Base-by-base conservation (phyloP, 139 green algal genomes). In the Raphidocelis subcapitata region DNA sequence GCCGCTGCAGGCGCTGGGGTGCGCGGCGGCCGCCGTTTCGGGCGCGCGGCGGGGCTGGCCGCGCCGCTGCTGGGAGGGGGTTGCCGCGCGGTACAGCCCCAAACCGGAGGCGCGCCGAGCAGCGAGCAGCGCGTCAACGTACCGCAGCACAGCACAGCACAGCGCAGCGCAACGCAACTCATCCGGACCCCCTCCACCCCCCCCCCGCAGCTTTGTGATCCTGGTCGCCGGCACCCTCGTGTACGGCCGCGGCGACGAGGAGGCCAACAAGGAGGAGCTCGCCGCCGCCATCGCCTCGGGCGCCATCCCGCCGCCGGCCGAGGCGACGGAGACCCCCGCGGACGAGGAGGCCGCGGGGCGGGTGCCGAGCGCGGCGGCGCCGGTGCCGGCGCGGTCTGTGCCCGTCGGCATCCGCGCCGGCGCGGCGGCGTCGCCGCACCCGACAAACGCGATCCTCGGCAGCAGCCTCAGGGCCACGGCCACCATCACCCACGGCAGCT, bases 141-240 rank as follows among this genome's bases (percentile, higher is more conserved):
- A n/a, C n/a, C n/a, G n/a, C n/a, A n/a, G n/a, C n/a, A n/a, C n/a
- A n/a, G n/a, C n/a, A n/a, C n/a, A n/a, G n/a, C n/a, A n/a, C n/a
- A n/a, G n/a, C n/a, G n/a, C n/a, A n/a, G n/a, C n/a, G n/a, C n/a
- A n/a, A n/a, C n/a, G n/a, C n/a, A n/a, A n/a, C n/a, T n/a, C n/a
- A n/a, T n/a, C n/a, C n/a, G n/a, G n/a, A n/a, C n/a, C n/a, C n/a
- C n/a, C n/a, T n/a, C n/a, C n/a, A n/a, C n/a, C n/a, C n/a, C n/a
- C n/a, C n/a, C n/a, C 41, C 41, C 24, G 59, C 70, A 77, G 84
- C 3, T 89, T 89, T 66, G 62, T 77, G 31, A 81, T 89, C 54
- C 73, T 89, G 26, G 84, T 89, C 4, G 31, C 59, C 15, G 84
- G 84, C 37, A 92, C 80, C 0, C 44, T 88, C 8, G 77, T 88